phyloP scores from a whole-genome alignment of 495 filamentous ascomycete genomes.

The Aspergillus cristatus region DNA sequence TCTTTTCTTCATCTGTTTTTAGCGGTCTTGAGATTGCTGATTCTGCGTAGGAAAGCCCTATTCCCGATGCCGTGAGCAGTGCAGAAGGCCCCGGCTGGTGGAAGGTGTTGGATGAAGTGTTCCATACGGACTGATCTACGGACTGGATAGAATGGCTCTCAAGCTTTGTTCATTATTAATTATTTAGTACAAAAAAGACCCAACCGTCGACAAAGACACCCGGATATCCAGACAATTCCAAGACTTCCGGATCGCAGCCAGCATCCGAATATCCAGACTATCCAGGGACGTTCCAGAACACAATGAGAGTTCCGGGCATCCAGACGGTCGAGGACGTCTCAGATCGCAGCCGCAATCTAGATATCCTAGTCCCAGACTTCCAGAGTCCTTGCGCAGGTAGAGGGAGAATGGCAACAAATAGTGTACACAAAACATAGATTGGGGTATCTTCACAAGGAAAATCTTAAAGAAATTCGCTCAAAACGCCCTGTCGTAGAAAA shows the following conservation, averaged over 20 bases:
- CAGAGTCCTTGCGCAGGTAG: neutral
- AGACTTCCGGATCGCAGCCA: slow-evolving; percentile 5
- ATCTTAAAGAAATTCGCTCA: slow-evolving; percentile 9
- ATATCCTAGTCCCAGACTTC: neutral
- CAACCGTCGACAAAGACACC: neutral
- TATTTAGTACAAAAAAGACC: neutral
- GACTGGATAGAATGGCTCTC: neutral
- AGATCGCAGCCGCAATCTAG: slow-evolving; percentile 5
- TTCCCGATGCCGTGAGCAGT: slow-evolving; percentile 53
- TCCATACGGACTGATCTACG: slow-evolving; percentile 42
- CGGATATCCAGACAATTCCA: neutral
- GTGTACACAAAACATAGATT: slow-evolving; percentile 8
- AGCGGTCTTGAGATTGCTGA: no score
- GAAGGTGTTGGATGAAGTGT: slow-evolving; percentile 63
- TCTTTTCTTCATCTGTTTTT: neutral
- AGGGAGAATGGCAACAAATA: neutral
- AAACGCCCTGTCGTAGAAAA: slow-evolving; percentile 6
- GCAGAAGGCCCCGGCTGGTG: slow-evolving; percentile 61
- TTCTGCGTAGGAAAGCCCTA: slow-evolving; percentile 34
- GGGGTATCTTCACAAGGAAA: slow-evolving; percentile 16
- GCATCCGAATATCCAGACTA: slow-evolving; percentile 2
- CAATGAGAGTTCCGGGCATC: slow-evolving; percentile 1
- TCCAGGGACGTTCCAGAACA: neutral
- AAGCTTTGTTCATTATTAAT: no score
- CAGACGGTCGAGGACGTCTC: neutral